Percentiles rank a stretch among this genome's conserved stretches.
phyloP scores from a whole-genome alignment of 768 basidiomycete genomes.

The Daedaleopsis sinensis region DNA sequence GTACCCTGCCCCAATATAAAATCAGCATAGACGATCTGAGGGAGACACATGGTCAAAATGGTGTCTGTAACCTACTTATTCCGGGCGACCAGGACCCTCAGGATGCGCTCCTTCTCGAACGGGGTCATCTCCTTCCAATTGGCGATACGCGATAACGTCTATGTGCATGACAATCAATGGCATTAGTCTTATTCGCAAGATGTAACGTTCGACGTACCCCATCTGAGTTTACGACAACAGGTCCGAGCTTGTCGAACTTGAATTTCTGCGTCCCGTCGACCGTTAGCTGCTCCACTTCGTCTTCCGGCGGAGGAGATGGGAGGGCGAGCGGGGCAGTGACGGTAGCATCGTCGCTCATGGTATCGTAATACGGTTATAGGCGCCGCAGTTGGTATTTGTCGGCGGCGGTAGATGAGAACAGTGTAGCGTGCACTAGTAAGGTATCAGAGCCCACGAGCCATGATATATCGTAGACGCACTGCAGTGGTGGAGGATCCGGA shows the following conservation, averaged over 20 bases:
- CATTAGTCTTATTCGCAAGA: not conserved
- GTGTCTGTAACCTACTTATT: slow-evolving; percentile 38
- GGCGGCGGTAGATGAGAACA: not conserved
- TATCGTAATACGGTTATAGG: too few relatives aligned
- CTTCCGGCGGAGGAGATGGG: slow-evolving; percentile 8
- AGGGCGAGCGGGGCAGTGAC: slow-evolving; percentile 7
- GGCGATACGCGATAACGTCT: slow-evolving; percentile 68
- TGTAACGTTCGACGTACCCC: slow-evolving; percentile 46
- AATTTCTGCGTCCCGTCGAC: slow-evolving; percentile 33
- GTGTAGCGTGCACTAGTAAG: not conserved
- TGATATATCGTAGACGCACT: not conserved
- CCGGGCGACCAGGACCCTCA: slow-evolving; percentile 54
- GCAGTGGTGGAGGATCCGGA: not conserved
- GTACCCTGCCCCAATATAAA: slow-evolving; percentile 2
- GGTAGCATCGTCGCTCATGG: not conserved
- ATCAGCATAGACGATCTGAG: not conserved
- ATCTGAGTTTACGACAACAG: slow-evolving; percentile 70
- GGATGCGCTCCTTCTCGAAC: slow-evolving; percentile 57
- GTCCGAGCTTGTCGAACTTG: slow-evolving; percentile 62
- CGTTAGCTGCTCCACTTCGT: slow-evolving; percentile 12
- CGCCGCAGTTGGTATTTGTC: not conserved
- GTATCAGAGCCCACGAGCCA: not conserved
- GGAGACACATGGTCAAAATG: not conserved
- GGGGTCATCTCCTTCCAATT: slow-evolving; percentile 66
- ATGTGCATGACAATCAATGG: not conserved